Percentiles rank a stretch among this genome's conserved stretches.
phyloP scores from a whole-genome alignment of 257 asterid species.

The Buddleja alternifolia region DNA sequence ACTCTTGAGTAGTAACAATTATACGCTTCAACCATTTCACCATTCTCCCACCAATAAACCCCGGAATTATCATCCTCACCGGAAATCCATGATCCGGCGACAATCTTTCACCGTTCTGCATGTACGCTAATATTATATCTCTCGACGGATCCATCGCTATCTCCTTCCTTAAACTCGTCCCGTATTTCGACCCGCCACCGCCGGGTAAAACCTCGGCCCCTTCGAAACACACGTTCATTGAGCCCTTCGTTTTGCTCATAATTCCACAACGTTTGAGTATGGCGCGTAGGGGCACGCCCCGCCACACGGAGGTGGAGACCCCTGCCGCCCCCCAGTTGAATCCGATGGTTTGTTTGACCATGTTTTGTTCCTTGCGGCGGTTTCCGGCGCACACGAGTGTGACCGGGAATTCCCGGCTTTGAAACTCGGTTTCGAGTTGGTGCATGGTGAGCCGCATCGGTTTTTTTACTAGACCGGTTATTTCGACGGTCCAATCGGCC shows the following conservation, averaged over 20 bases:
- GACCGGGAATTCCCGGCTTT: conserved; percentile 59
- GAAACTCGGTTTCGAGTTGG: conserved; percentile 64
- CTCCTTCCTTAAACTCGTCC: conserved; percentile 69
- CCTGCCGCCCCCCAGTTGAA: conserved; percentile 97
- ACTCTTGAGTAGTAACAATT: conserved; percentile 65
- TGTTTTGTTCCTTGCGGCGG: conserved; percentile 88
- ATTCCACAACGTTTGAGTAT: conserved; percentile 71
- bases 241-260: conserved; percentile 52
- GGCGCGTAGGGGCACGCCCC: conserved; percentile 79
- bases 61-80: conserved; percentile 82
- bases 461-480: conserved; percentile 67
- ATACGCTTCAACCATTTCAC: conserved; percentile 91
- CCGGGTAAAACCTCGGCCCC: conserved; percentile 93
- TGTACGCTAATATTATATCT: conserved; percentile 78
- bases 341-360: conserved; percentile 82
- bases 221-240: conserved; percentile 74
- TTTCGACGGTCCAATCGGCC: conserved; percentile 80
- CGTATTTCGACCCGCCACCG: conserved; percentile 92
- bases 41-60: conserved; percentile 94
- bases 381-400: conserved; percentile 92
- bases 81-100: conserved; percentile 93
- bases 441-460: conserved; percentile 73
- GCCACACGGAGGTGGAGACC: conserved; percentile 81
- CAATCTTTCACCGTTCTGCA: conserved; percentile 84
- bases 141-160: conserved; percentile 81